Base-by-base conservation (phyloP, 192 early-diverging fungal species). In the Oehlia diaphana region DNA sequence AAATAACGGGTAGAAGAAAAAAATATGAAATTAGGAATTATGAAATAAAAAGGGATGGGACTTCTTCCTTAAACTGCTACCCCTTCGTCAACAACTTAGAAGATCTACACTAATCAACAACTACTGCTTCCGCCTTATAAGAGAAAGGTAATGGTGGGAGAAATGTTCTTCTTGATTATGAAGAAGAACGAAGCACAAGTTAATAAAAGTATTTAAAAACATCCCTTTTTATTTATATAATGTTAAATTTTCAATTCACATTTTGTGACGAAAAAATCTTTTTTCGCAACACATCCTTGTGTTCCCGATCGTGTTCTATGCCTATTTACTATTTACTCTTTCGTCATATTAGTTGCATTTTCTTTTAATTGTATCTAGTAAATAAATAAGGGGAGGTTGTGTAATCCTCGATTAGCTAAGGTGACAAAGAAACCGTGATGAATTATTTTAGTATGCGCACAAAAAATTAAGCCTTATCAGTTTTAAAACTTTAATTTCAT, bases 111-210 rank as follows among this genome's bases (percentile, higher is more conserved):
- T 53, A 72, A 72, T 28, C 71, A 49, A 72, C 71, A 50, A 72
- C 71, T 28, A 72, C 71, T 50, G 71, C 71, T 72, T 72, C 71
- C 71, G 47, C 71, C 71, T 72, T 72, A 53, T 13, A 35, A 69
- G 33, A 69, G 31, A 66, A 66, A 14, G 64, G 31, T 66, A 66
- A 66, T 66, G 53, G 53, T 21, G 53, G 16, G 53, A 58, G 53
- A 21, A 58, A 7, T 6, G 53, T 58, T 21, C 4, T 58, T 58
- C 53, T 58, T 58, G 53, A 58, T 21, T 58, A 58, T n/a, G 53
- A 58, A 58, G 53, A 58, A 58, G 12, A 58, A 58, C 53, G 53
- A 58, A 53, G 50, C 50, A 58, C 53, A 58, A 58, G 53, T 21
- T 58, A 58, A 58, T 58, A 58, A 58, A 58, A 21, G 53, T 58